phyloP scores from a whole-genome alignment of 148 eudicot species.

The Spergularia marina region DNA sequence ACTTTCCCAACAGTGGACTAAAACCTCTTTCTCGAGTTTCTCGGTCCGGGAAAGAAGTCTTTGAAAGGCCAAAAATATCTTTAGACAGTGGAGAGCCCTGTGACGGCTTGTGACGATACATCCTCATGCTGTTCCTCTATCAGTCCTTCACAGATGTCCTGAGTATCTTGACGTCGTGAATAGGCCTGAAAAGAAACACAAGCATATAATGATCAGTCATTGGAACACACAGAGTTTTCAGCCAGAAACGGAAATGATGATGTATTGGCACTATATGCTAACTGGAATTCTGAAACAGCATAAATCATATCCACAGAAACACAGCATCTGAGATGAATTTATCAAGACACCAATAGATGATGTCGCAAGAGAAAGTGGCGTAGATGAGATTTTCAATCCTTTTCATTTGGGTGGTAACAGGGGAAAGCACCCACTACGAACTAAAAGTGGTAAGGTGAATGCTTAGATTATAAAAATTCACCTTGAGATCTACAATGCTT shows the following conservation, averaged over 20 bases:
- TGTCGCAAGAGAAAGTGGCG: neutral
- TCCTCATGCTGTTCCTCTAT: constrained; percentile 12
- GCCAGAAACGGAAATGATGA: neutral
- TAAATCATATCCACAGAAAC: neutral
- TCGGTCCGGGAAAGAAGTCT: too few species aligned
- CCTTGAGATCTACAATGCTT: neutral
- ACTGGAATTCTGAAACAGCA: neutral
- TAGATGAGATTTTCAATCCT: neutral
- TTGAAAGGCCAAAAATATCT: neutral
- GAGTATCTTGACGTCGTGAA: constrained; percentile 78
- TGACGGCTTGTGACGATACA: neutral
- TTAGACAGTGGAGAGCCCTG: neutral
- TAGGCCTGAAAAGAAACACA: constrained; percentile 45
- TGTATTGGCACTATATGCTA: neutral
- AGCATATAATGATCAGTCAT: constrained; percentile 3
- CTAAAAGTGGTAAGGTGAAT: too few species aligned
- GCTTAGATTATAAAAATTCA: too few species aligned
- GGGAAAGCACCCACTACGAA: neutral
- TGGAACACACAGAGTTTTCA: neutral
- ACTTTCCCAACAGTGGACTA: too few species aligned
- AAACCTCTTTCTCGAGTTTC: too few species aligned
- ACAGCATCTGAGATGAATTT: neutral
- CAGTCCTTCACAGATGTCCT: constrained; percentile 69
- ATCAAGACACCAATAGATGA: neutral
- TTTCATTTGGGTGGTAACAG: neutral